phyloP scores from a whole-genome alignment of 164 flowering plant species.

The Stephania japonica region DNA sequence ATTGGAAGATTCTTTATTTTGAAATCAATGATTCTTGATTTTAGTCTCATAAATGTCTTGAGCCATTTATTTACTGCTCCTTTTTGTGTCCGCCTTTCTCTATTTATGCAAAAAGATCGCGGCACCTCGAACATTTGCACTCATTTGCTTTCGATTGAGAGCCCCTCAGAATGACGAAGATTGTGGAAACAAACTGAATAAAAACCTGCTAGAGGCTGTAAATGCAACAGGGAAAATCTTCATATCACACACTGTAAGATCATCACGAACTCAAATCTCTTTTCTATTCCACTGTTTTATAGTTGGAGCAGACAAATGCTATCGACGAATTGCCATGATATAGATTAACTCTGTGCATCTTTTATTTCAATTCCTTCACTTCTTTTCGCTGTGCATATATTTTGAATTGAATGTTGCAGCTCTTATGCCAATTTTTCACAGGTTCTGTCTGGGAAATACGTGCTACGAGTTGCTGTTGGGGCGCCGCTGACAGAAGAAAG shows the following conservation, averaged over 20 bases:
- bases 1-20: too few species aligned
- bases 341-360: background rate
- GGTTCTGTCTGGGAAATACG: slow-evolving; percentile 63
- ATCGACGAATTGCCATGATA: background rate
- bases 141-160: slow-evolving; percentile 76
- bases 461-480: slow-evolving; percentile 66
- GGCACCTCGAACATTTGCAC: slow-evolving; percentile 61
- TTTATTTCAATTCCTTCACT: background rate
- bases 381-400: background rate
- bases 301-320: background rate
- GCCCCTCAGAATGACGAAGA: slow-evolving; percentile 33
- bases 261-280: background rate
- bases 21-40: background rate
- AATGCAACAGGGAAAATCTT: slow-evolving; percentile 68
- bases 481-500: slow-evolving; percentile 84
- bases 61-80: background rate
- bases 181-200: slow-evolving; percentile 48
- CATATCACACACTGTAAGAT: slow-evolving; percentile 76
- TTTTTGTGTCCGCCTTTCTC: background rate
- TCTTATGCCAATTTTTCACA: slow-evolving; percentile 20
- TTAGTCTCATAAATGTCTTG: background rate
- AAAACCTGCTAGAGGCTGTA: slow-evolving; percentile 55
- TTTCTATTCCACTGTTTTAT: background rate
- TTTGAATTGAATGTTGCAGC: background rate
- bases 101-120: slow-evolving; percentile 41